A percentile compares a stretch with the other conserved stretches of the same genome.
phyloP scores from a whole-genome alignment of 1,284 basidiomycete species.

The Naganishia sp. region DNA sequence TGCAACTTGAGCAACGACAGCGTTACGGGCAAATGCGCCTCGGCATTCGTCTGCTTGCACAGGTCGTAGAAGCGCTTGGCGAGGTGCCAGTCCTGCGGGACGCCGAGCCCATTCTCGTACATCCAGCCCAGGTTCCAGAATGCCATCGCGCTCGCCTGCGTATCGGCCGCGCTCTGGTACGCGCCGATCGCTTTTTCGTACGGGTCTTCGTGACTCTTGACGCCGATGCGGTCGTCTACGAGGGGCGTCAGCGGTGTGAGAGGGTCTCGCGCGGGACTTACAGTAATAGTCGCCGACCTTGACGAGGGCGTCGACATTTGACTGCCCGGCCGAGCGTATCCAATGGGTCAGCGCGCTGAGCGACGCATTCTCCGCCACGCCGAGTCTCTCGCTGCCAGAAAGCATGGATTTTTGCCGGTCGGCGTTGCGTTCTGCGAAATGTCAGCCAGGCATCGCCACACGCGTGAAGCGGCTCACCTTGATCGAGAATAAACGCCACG shows the following conservation, averaged over 20 bases:
- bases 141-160: constrained; percentile 84
- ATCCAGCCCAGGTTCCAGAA: constrained; percentile 99
- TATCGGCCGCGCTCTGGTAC: constrained; percentile 88
- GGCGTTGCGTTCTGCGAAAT: neutral
- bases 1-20: constrained; percentile 83
- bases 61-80: constrained; percentile 95
- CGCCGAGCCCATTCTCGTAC: constrained; percentile 95
- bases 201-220: constrained; percentile 60
- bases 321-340: constrained; percentile 89
- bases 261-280: constrained; percentile 36
- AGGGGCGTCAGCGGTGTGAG: neutral
- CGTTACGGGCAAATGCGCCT: constrained; percentile 84
- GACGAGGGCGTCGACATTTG: constrained; percentile 91
- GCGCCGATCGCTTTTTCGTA: constrained; percentile 87
- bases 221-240: constrained; percentile 32
- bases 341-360: constrained; percentile 81
- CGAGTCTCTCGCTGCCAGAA: constrained; percentile 4
- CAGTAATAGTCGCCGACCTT: constrained; percentile 98
- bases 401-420: constrained; percentile 3
- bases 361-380: constrained; percentile 23
- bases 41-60: constrained; percentile 78
- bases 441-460: neutral
- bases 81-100: constrained; percentile 92
- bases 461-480: constrained; percentile 61
- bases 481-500: constrained; percentile 86